Evolutionary conservation across 371 early-diverging fungal species (phyloP), one percentile per base, ranked within the genome.

Genomic region (Cokeromyces recurvatus): DNA sequence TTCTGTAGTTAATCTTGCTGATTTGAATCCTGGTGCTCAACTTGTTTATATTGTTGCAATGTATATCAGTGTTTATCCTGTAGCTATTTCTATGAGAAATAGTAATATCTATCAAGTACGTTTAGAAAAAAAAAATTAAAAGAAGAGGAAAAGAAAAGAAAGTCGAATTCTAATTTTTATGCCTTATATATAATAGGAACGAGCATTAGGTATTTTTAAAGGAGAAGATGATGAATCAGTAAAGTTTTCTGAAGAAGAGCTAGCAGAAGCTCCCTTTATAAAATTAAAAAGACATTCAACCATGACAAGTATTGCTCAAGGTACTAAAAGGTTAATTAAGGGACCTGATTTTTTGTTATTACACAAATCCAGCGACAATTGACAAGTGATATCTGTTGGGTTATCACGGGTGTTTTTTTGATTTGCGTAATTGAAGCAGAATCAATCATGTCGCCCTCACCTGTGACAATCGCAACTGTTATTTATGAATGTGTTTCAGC

Each of bases 51-150:
- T 74, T 32, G 53, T 74, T 16, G 71, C 71, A n/a, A 74, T 74
- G 75, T 74, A 74, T 44, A 74, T 74, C 34, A 68, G 68, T 53
- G 75, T 74, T 8, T 74, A 74, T 32, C 75, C 75, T 8, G 71
- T 74, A 5, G 68, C 75, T 7, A 74, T 74, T 38, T 74, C 71
- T 3, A 74, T 74, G 67, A 55, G 75, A 40, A 62, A 71, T 50
- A 74, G 71, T 59, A 74, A 74, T 16, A 61, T 74, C 22, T 74
- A 74, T 43, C 71, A 74, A 55, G 73, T 66, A 64, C n/a, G n/a
- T n/a, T n/a, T n/a, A n/a, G n/a, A n/a, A n/a, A n/a, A n/a, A 42
- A 24, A 42, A 29, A 29, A 29, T 29, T 29, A 5, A 29, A 29
- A 29, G 29, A 29, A 29, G 29, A 29, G 11, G 11, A 29, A 11